Evolutionary conservation across 495 filamentous ascomycete genomes (phyloP).

Genomic region (Melanomma pulvis-pyrius): DNA sequence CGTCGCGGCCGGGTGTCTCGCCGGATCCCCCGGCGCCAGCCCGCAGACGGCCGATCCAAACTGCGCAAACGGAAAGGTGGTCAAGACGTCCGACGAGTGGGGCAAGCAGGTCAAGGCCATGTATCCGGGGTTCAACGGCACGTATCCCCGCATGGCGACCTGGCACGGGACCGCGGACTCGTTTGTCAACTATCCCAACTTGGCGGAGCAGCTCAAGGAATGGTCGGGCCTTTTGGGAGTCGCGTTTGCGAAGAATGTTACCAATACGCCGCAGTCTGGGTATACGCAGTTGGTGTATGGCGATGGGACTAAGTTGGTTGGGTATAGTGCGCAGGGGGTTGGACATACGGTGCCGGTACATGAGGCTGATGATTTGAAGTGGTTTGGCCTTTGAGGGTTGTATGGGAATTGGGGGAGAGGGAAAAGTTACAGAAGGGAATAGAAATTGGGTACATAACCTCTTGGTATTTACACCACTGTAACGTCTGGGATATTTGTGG

Average conservation of each 20-base stretch:
- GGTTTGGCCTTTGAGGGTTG: conserved; percentile 14
- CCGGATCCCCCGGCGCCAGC: conserved; percentile 8
- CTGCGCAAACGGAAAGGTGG: conserved; percentile 16
- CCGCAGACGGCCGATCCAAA: conserved; percentile 4
- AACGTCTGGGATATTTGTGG: too few species aligned
- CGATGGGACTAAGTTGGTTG: conserved; percentile 25
- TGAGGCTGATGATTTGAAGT: conserved; percentile 16
- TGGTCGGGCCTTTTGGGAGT: conserved; percentile 21
- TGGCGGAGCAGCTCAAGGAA: conserved; percentile 17
- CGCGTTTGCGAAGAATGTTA: conserved; percentile 15
- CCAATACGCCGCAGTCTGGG: conserved; percentile 6
- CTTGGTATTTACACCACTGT: too few species aligned
- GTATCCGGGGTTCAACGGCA: conserved; percentile 23
- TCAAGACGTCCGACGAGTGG: conserved; percentile 12
- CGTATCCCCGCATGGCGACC: conserved; percentile 11
- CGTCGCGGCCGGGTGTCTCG: conserved; percentile 17
- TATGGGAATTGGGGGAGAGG: neutral
- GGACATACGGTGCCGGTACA: conserved; percentile 22
- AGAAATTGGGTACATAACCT: too few species aligned
- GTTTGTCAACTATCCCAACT: conserved; percentile 4
- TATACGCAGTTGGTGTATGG: conserved; percentile 25
- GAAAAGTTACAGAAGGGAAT: neutral
- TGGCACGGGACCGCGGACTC: conserved; percentile 18
- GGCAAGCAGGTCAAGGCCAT: conserved; percentile 4
- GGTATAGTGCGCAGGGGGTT: conserved; percentile 13